Evolutionary conservation across 2,329 filamentous ascomycete species (phyloP).

Genomic region (Didymella segeticola): DNA sequence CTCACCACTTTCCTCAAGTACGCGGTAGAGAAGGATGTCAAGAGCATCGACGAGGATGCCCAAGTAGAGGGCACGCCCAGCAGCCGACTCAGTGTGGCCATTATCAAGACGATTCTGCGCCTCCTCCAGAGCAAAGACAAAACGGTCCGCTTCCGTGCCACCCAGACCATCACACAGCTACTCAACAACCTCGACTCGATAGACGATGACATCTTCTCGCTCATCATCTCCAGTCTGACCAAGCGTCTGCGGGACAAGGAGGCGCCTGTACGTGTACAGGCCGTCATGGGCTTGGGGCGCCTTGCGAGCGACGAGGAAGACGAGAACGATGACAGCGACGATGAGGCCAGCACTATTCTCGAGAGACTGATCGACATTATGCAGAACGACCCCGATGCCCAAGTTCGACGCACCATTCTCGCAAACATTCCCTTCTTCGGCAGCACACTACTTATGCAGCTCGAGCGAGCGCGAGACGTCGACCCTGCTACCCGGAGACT

Average conservation of each 20-base stretch:
- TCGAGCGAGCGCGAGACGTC: conserved; percentile 89
- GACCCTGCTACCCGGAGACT: conserved; percentile 84
- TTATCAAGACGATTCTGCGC: conserved; percentile 76
- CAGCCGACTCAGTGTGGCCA: conserved; percentile 74
- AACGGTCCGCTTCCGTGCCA: conserved; percentile 85
- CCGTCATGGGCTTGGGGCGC: conserved; percentile 85
- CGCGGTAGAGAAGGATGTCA: conserved; percentile 61
- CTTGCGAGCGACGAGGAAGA: conserved; percentile 72
- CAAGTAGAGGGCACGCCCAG: conserved; percentile 83
- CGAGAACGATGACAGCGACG: conserved; percentile 70
- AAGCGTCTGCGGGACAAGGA: conserved; percentile 94
- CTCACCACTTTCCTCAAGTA: conserved; percentile 84
- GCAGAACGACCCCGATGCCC: conserved; percentile 92
- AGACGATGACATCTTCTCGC: conserved; percentile 88
- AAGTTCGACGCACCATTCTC: conserved; percentile 86
- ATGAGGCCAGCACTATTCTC: conserved; percentile 72
- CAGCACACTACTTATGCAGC: conserved; percentile 80
- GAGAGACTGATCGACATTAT: conserved; percentile 86
- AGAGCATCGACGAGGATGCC: conserved; percentile 70
- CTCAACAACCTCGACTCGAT: conserved; percentile 92
- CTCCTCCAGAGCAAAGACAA: conserved; percentile 91
- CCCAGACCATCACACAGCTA: conserved; percentile 87
- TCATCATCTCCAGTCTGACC: conserved; percentile 77
- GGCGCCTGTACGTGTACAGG: conserved; percentile 87
- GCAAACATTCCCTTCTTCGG: conserved; percentile 89